These are phyloP conservation scores for Colletotrichum sp. DNA, from an alignment of 2,329 filamentous ascomycete species.

Conservation along the genomic window DNA sequence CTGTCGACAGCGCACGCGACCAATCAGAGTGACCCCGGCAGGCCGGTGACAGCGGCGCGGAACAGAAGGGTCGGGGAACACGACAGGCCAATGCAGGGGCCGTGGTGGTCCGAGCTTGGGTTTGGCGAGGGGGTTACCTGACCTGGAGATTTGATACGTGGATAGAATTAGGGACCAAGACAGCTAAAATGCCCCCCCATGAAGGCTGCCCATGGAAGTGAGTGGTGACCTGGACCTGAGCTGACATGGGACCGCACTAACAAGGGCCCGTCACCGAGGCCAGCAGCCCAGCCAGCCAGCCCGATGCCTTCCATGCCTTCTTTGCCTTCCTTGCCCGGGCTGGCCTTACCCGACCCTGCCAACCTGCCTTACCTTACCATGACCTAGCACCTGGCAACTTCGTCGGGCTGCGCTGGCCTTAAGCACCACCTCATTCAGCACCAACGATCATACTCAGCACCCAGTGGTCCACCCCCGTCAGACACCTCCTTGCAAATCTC, in stretches of 20 bases:
- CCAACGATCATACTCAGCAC: not conserved
- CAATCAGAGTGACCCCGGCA: not conserved
- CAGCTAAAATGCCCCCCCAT: not conserved
- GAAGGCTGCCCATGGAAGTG: too few relatives aligned
- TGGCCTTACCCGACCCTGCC: not conserved
- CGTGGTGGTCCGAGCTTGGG: not conserved
- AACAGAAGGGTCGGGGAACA: not conserved
- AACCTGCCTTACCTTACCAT: not conserved
- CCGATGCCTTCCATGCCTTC: not conserved
- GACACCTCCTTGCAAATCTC: not conserved
- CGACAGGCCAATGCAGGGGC: constrained; percentile 11
- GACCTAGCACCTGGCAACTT: not conserved
- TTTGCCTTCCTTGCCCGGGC: not conserved
- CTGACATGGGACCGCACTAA: not conserved
- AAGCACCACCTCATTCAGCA: not conserved
- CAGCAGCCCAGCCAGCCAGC: not conserved
- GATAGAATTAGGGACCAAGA: not conserved
- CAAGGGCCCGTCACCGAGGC: constrained; percentile 10
- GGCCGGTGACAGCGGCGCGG: not conserved
- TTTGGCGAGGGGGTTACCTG: constrained; percentile 1
- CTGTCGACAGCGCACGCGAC: not conserved
- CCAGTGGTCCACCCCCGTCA: not conserved
- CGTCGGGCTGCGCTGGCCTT: not conserved
- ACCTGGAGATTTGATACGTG: not conserved
- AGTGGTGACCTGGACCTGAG: not conserved